These are phyloP conservation scores for Xylaria sp. DNA, from an alignment of 2,329 filamentous ascomycete species.

Conservation along the genomic window DNA sequence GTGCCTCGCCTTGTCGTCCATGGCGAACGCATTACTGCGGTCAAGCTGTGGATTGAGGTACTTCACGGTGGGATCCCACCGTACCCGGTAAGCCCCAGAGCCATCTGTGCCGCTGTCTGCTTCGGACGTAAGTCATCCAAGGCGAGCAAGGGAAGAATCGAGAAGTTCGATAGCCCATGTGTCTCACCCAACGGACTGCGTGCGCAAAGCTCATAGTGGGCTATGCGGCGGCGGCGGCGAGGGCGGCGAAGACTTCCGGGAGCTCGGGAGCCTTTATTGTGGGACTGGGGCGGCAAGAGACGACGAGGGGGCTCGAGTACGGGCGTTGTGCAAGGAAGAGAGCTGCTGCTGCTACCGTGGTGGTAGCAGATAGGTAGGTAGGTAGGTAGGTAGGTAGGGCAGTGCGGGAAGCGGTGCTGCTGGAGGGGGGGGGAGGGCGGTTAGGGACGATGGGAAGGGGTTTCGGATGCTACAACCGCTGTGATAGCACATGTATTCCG, in stretches of 20 bases:
- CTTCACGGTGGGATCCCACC: background rate
- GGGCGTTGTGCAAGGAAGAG: too few relatives aligned
- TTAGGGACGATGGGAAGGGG: too few relatives aligned
- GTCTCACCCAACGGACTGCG: constrained; percentile 5
- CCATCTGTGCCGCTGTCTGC: background rate
- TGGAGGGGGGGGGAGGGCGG: too few relatives aligned
- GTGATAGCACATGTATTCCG: too few relatives aligned
- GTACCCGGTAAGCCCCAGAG: background rate
- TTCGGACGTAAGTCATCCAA: constrained; percentile 6
- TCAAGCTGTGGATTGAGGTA: constrained; percentile 1
- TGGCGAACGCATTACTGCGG: background rate
- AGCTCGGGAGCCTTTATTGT: background rate
- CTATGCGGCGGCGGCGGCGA: constrained; percentile 3
- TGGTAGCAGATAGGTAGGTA: too few relatives aligned
- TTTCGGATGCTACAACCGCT: too few relatives aligned
- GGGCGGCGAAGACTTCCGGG: constrained; percentile 5
- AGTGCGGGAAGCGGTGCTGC: too few relatives aligned
- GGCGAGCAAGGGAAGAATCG: background rate
- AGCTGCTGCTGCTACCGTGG: too few relatives aligned
- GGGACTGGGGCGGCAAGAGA: background rate
- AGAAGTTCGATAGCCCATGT: constrained; percentile 5
- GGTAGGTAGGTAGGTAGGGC: too few relatives aligned
- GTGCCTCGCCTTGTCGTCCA: background rate
- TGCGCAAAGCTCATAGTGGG: too few relatives aligned
- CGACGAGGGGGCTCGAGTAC: background rate